Evolutionary conservation across 2,329 filamentous ascomycete genomes (phyloP).

Genomic region (Fusarium decemcellulare): DNA sequence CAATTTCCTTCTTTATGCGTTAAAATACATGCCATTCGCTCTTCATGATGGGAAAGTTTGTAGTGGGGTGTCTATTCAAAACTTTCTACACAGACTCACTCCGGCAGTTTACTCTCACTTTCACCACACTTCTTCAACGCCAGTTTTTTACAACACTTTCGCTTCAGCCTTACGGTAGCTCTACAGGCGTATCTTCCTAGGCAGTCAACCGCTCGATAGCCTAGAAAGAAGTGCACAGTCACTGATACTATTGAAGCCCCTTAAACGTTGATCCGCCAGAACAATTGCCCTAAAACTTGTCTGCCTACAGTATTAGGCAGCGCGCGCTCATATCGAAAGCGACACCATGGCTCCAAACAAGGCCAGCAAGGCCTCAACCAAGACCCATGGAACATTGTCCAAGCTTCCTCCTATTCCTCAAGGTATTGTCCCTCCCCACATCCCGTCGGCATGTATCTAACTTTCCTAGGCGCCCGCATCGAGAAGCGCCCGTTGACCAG

Average conservation of each 20-base stretch:
- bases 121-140: neutral
- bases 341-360: conserved; percentile 42
- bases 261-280: conserved; percentile 8
- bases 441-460: conserved; percentile 6
- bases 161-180: neutral
- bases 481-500: conserved; percentile 64
- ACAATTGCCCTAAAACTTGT: conserved; percentile 10
- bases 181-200: neutral
- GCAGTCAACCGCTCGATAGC: neutral
- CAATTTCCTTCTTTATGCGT: too few species aligned
- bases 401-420: conserved; percentile 56
- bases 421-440: conserved; percentile 38
- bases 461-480: conserved; percentile 60
- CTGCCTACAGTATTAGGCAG: conserved; percentile 35
- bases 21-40: neutral
- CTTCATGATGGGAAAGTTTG: neutral
- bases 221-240: neutral
- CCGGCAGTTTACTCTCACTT: neutral
- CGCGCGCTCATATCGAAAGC: conserved; percentile 7
- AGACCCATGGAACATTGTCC: conserved; percentile 39
- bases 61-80: conserved; percentile 4
- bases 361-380: conserved; percentile 21
- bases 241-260: neutral
- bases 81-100: neutral
- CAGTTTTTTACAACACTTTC: too few species aligned